Evolutionary conservation across 2,329 filamentous ascomycete genomes (phyloP).

Genomic region (Talaromyces sp.): DNA sequence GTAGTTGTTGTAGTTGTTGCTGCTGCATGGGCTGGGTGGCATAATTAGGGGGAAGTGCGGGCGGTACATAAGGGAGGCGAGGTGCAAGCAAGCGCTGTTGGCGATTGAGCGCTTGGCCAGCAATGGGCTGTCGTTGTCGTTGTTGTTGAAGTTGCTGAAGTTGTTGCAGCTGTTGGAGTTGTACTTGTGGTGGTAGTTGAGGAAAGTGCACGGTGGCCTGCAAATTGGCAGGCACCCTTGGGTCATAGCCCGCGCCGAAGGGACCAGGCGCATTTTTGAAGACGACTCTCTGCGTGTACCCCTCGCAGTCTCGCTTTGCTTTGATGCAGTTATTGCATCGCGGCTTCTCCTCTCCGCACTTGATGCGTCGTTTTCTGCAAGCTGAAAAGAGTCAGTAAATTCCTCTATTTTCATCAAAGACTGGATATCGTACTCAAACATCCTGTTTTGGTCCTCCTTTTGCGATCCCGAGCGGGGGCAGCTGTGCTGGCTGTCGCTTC

Average conservation of each 20-base stretch:
- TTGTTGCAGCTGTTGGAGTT: slow-evolving; percentile 15
- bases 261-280: slow-evolving; percentile 44
- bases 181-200: slow-evolving; percentile 1
- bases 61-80: slow-evolving; percentile 25
- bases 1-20: not conserved
- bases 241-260: slow-evolving; percentile 27
- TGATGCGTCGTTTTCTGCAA: slow-evolving; percentile 91
- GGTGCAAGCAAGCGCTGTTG: slow-evolving; percentile 38
- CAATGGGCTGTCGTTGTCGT: slow-evolving; percentile 25
- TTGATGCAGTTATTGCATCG: slow-evolving; percentile 49
- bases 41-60: not conserved
- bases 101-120: slow-evolving; percentile 32
- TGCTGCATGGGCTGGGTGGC: not conserved
- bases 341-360: slow-evolving; percentile 80
- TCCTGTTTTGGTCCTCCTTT: slow-evolving; percentile 84
- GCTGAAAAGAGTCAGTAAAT: slow-evolving; percentile 50
- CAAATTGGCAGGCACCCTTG: slow-evolving; percentile 9
- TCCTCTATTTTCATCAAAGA: not conserved
- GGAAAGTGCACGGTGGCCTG: slow-evolving; percentile 21
- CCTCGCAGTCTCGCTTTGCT: slow-evolving; percentile 47
- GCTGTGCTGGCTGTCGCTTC: slow-evolving; percentile 23
- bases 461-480: slow-evolving; percentile 36
- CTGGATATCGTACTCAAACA: slow-evolving; percentile 70
- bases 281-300: slow-evolving; percentile 43
- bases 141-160: slow-evolving; percentile 9